Evolutionary conservation across 768 basidiomycete genomes (phyloP).

Genomic region (Lactarius tabidus): DNA sequence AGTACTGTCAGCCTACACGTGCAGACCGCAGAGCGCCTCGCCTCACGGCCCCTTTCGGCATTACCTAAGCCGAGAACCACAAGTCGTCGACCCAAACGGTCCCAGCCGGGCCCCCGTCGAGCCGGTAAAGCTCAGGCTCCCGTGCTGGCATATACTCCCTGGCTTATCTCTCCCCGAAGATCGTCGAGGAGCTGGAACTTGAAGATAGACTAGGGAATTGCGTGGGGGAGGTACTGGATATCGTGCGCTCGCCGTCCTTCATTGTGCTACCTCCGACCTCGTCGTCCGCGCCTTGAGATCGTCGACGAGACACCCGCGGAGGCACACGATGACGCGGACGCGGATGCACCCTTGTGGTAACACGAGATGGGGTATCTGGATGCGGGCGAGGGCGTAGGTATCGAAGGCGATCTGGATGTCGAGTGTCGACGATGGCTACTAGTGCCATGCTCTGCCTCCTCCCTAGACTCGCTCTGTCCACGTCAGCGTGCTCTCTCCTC

Average conservation of each 20-base stretch:
- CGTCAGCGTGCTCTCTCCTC: no score
- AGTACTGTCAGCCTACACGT: slow-evolving; percentile 66
- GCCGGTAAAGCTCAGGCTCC: slow-evolving; percentile 78
- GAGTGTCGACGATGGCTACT: slow-evolving; percentile 24
- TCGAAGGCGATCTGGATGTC: slow-evolving; percentile 28
- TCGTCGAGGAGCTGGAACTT: slow-evolving; percentile 87
- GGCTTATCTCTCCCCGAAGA: slow-evolving; percentile 46
- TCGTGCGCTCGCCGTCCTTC: slow-evolving; percentile 51
- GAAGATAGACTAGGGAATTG: slow-evolving; percentile 74
- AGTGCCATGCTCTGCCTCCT: background rate
- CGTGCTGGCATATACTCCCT: no score
- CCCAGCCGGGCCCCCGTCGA: slow-evolving; percentile 76
- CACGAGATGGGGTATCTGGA: slow-evolving; percentile 24
- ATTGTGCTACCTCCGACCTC: slow-evolving; percentile 15
- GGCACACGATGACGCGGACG: background rate
- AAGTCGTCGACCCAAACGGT: slow-evolving; percentile 89
- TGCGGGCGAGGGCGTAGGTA: slow-evolving; percentile 24
- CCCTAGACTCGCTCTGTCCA: no score
- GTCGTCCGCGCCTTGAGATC: slow-evolving; percentile 2
- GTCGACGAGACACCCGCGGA: slow-evolving; percentile 11
- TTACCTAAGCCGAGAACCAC: slow-evolving; percentile 90
- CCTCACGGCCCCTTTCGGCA: slow-evolving; percentile 61
- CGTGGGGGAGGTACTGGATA: slow-evolving; percentile 60
- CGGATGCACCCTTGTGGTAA: slow-evolving; percentile 19
- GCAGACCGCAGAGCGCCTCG: slow-evolving; percentile 66